phyloP scores from a whole-genome alignment of 768 basidiomycete genomes.

The Exsudoporus frostii region DNA sequence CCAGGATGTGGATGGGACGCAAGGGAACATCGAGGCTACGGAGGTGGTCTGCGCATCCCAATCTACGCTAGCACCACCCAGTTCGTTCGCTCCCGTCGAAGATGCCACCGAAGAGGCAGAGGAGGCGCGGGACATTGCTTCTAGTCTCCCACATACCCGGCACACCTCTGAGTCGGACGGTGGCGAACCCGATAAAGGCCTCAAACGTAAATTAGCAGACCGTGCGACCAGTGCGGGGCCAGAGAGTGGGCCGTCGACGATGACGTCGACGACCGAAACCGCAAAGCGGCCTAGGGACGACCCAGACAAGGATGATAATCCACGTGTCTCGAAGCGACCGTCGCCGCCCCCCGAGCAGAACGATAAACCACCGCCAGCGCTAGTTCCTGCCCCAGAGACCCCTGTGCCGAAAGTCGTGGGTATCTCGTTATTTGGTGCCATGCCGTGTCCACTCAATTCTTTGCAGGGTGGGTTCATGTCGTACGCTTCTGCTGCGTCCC shows the following conservation, averaged over 20 bases:
- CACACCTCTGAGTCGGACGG: conserved; percentile 44
- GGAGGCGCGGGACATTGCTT: conserved; percentile 27
- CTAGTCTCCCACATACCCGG: conserved; percentile 25
- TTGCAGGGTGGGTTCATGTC: conserved; percentile 72
- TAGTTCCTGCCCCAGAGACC: conserved; percentile 14
- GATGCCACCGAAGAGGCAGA: conserved; percentile 29
- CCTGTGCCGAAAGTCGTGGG: conserved; percentile 48
- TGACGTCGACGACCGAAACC: conserved; percentile 33
- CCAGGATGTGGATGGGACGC: conserved; percentile 9
- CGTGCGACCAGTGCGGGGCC: conserved; percentile 64
- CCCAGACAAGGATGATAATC: conserved; percentile 58
- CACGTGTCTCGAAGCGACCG: conserved; percentile 54
- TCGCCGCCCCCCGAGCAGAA: conserved; percentile 65
- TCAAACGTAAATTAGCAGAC: conserved; percentile 69
- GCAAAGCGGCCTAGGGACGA: conserved; percentile 64
- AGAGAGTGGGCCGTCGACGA: conserved; percentile 25
- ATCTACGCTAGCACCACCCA: conserved; percentile 6
- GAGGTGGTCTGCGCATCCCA: conserved; percentile 14
- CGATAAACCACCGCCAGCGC: conserved; percentile 15
- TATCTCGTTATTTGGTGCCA: conserved; percentile 10
- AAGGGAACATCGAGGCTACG: conserved; percentile 6
- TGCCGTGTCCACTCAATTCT: conserved; percentile 9
- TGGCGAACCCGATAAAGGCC: conserved; percentile 52
- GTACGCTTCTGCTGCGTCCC: conserved; percentile 71
- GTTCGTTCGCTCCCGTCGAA: conserved; percentile 20